Percentiles rank a stretch among this genome's conserved stretches.
phyloP scores from a whole-genome alignment of 2,329 filamentous ascomycete species.

The Colletotrichum siamense region DNA sequence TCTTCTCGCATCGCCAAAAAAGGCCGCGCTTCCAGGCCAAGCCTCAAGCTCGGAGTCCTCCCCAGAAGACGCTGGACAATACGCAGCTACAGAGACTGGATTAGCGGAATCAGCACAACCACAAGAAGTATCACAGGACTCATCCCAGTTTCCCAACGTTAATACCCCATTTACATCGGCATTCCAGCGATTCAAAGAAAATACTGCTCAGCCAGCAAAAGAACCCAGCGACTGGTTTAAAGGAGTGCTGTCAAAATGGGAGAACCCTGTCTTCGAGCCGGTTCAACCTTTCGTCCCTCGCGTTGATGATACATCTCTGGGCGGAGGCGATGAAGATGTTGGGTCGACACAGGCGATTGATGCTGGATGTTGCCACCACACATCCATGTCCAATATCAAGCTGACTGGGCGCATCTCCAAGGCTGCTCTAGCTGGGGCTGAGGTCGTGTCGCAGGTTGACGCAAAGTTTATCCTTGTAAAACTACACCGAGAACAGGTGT shows the following conservation, averaged over 20 bases:
- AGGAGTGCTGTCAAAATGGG: slow-evolving; percentile 68
- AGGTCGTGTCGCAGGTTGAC: slow-evolving; percentile 84
- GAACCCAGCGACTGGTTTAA: slow-evolving; percentile 59
- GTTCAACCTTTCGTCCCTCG: slow-evolving; percentile 51
- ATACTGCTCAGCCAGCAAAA: slow-evolving; percentile 19
- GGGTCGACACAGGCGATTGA: background rate
- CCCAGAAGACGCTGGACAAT: background rate
- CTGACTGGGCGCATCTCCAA: slow-evolving; percentile 64
- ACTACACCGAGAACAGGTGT: slow-evolving; percentile 36
- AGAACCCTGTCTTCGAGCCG: slow-evolving; percentile 76
- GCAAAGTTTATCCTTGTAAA: slow-evolving; percentile 84
- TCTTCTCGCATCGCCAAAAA: background rate
- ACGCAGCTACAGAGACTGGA: background rate
- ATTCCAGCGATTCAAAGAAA: background rate
- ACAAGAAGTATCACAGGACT: background rate
- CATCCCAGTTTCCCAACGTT: background rate
- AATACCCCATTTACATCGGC: background rate
- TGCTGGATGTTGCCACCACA: background rate
- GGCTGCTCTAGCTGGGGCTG: slow-evolving; percentile 60
- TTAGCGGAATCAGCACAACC: background rate
- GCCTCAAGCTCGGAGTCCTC: background rate
- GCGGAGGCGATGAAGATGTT: slow-evolving; percentile 9
- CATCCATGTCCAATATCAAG: background rate
- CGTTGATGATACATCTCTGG: slow-evolving; percentile 27
- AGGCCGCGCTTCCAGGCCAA: background rate